Conservation (phyloP, 2,329 filamentous ascomycete genomes). For the Botrytis aclada region DNA sequence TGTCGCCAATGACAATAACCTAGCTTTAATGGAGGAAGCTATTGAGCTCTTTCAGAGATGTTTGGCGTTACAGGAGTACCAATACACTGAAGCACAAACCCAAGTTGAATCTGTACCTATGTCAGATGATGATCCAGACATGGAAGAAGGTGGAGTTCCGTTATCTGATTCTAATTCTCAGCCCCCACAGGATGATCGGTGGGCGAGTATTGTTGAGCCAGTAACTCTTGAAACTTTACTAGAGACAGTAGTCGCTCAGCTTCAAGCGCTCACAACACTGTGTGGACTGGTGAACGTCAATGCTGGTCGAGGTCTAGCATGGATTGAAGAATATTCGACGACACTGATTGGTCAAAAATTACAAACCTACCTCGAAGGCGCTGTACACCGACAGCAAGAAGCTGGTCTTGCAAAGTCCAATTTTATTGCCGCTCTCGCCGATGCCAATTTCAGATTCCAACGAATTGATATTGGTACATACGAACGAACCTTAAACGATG, state of each 20-base stretch:
- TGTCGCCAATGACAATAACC: conserved; percentile 44
- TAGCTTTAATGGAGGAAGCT: conserved; percentile 54
- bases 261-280: conserved; percentile 48
- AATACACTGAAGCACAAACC: conserved; percentile 44
- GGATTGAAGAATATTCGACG: conserved; percentile 55
- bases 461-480: conserved; percentile 52
- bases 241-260: conserved; percentile 64
- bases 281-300: conserved; percentile 38
- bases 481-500: conserved; percentile 38
- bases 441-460: conserved; percentile 53
- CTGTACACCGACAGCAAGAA: conserved; percentile 46
- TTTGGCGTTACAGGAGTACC: conserved; percentile 50
- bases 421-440: conserved; percentile 54
- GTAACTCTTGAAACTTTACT: conserved; percentile 62
- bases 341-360: conserved; percentile 53
- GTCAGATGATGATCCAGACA: conserved; percentile 34
- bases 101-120: conserved; percentile 28
- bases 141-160: conserved; percentile 39
- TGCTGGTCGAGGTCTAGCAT: conserved; percentile 47
- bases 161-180: conserved; percentile 19
- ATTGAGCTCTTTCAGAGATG: conserved; percentile 58
- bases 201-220: conserved; percentile 63
- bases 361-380: conserved; percentile 46
- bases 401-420: conserved; percentile 51
- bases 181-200: conserved; percentile 21